Percentiles rank a stretch among this genome's conserved stretches.
phyloP scores from a whole-genome alignment of 1,284 basidiomycete species.

The Cutaneotrichosporon spelunceum region DNA sequence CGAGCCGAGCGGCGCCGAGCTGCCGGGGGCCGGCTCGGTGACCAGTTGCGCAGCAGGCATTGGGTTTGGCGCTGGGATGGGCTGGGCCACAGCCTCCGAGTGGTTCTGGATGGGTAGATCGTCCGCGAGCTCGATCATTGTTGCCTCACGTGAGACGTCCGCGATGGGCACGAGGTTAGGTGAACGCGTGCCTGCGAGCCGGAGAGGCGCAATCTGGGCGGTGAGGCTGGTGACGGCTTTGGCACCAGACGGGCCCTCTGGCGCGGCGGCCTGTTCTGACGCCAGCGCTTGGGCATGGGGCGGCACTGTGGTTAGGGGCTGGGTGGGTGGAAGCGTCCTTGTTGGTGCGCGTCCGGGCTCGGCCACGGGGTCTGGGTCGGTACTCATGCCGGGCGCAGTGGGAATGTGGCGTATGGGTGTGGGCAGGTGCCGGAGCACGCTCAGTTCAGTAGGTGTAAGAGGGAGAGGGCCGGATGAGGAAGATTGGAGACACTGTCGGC shows the following conservation, averaged over 20 bases:
- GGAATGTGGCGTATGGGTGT: not conserved
- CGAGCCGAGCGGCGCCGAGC: not conserved
- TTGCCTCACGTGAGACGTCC: not conserved
- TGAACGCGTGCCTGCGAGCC: not conserved
- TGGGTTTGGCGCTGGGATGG: not conserved
- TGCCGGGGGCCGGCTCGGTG: not conserved
- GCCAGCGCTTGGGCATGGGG: not conserved
- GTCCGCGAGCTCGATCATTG: slow-evolving; percentile 2
- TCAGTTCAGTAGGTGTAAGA: not conserved
- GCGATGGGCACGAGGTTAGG: not conserved
- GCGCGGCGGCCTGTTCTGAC: not conserved
- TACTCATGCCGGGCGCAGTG: not conserved
- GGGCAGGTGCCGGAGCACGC: not conserved
- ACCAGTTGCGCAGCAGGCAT: not conserved
- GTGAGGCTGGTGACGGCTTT: not conserved
- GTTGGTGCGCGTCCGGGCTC: not conserved
- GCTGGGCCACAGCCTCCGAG: not conserved
- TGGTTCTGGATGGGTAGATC: not conserved
- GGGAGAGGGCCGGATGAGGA: not conserved
- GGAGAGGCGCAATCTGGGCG: not conserved
- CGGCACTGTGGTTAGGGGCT: not conserved
- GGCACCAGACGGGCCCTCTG: not conserved
- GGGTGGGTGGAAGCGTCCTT: not conserved
- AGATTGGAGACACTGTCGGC: not conserved
- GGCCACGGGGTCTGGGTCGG: not conserved